A percentile compares a stretch with the other conserved stretches of the same genome.
Conservation (phyloP, 345 rosid genomes). For the Eucalyptus guilfoylei region DNA sequence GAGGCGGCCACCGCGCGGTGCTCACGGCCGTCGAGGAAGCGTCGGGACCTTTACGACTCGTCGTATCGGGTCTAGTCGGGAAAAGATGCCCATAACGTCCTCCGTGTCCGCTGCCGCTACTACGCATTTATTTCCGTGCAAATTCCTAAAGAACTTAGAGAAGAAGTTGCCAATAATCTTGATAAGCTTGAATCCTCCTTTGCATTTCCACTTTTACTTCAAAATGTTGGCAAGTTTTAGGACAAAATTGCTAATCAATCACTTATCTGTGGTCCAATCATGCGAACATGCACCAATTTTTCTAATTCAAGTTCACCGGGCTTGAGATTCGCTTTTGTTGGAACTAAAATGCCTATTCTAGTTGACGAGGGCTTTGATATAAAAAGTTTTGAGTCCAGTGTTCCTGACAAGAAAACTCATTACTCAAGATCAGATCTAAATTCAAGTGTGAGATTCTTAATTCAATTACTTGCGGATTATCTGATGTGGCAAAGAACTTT, state of each 20-base stretch:
- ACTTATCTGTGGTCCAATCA: too few relatives aligned
- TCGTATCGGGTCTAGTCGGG: neutral
- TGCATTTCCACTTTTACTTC: neutral
- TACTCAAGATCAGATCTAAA: accelerated
- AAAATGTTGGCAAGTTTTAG: neutral
- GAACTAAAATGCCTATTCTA: accelerated
- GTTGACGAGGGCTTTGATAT: neutral
- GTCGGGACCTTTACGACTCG: neutral
- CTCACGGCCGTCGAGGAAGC: neutral
- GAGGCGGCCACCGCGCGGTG: neutral
- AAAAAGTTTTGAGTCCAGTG: neutral
- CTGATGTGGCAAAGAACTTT: neutral
- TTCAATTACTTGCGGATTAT: accelerated
- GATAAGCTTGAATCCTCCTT: neutral
- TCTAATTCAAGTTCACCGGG: neutral
- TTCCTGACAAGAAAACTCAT: accelerated
- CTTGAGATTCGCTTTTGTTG: neutral
- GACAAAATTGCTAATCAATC: too few relatives aligned
- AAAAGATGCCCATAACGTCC: neutral
- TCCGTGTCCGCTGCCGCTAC: neutral
- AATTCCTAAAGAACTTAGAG: neutral
- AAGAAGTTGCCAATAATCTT: neutral
- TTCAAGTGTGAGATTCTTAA: too few relatives aligned
- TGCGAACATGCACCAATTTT: neutral
- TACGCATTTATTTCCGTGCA: neutral